Evolutionary conservation across 2,329 filamentous ascomycete genomes (phyloP).

Genomic region (Epichloe brachyelytri): DNA sequence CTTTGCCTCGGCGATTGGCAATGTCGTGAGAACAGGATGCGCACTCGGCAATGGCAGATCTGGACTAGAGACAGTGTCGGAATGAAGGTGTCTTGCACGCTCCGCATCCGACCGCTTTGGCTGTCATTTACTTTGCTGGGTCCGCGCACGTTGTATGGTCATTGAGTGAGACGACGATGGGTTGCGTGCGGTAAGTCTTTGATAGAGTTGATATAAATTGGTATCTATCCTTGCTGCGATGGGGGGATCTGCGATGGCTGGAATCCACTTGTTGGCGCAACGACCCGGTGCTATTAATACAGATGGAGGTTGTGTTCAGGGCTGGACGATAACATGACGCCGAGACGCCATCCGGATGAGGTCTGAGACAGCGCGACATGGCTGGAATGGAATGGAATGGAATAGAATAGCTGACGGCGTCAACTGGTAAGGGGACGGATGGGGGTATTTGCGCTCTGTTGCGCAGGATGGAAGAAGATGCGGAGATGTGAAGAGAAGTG

Average conservation of each 20-base stretch:
- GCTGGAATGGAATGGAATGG: not conserved
- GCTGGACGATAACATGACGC: not conserved
- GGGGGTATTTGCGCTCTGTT: not conserved
- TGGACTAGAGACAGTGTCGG: not conserved
- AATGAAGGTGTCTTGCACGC: not conserved
- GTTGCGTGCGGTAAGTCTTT: too few species aligned
- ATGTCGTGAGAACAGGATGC: too few species aligned
- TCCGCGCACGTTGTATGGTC: too few species aligned
- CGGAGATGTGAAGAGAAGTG: too few species aligned
- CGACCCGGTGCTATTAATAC: not conserved
- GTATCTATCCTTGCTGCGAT: too few species aligned
- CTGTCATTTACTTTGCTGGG: too few species aligned
- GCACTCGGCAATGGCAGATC: not conserved
- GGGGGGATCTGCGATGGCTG: not conserved
- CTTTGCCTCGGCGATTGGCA: too few species aligned
- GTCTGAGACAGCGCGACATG: not conserved
- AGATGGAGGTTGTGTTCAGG: not conserved
- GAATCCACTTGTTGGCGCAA: not conserved
- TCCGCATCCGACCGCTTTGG: not conserved
- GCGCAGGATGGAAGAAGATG: too few species aligned
- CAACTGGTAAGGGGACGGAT: not conserved
- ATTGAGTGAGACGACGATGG: too few species aligned
- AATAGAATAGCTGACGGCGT: not conserved
- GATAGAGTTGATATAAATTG: too few species aligned
- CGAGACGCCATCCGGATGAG: not conserved